Evolutionary conservation across 2,329 filamentous ascomycete genomes (phyloP), one percentile per base, ranked within the genome.

Genomic region (Reticulascus tulasneorum): DNA sequence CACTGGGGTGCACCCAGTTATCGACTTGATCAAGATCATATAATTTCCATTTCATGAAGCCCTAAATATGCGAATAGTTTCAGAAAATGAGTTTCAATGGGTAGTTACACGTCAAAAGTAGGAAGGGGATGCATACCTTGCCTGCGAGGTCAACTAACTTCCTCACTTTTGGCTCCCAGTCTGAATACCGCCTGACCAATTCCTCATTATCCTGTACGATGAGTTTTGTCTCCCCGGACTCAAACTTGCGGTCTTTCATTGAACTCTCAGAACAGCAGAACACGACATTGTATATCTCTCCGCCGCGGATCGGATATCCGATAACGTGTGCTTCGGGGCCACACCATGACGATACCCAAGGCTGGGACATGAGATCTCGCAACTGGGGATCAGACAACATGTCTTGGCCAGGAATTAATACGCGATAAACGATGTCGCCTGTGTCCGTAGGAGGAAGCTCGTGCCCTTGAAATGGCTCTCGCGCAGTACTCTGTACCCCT

Each of bases 1-100:
- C 76, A 0, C 66, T 71, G 0, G 67, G 56, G 44, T 82, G 70
- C 1, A 66, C 73, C 79, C 79, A 83, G 2, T 24, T 33, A 23
- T 23, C 21, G 62, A 60, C n/a, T 68, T 65, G 31, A 2, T 17
- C 21, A 15, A 33, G n/a, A 19, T 33, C 31, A n/a, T 23, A 23
- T 10, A 33, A 17, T 11, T 21, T 18, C 31, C 31, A 33, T 21
- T 33, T 33, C 0, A 33, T 16, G 12, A 23, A 33, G 13, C n/a
- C 15, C 31, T 33, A 23, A 11, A 33, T 6, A 30, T 5, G 10
- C 10, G 13, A 19, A 21, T 13, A 15, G 13, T n/a, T 6, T 18
- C 13, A 30, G 17, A 27, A n/a, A 6, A 7, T 13, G n/a, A n/a
- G 13, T 3, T 13, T 27, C 3, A 3, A 27, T 27, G 24, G 24